Evolutionary conservation across 805 yeast species (phyloP), one percentile per base, ranked within the genome.

Genomic region (Ogataea ganodermae): DNA sequence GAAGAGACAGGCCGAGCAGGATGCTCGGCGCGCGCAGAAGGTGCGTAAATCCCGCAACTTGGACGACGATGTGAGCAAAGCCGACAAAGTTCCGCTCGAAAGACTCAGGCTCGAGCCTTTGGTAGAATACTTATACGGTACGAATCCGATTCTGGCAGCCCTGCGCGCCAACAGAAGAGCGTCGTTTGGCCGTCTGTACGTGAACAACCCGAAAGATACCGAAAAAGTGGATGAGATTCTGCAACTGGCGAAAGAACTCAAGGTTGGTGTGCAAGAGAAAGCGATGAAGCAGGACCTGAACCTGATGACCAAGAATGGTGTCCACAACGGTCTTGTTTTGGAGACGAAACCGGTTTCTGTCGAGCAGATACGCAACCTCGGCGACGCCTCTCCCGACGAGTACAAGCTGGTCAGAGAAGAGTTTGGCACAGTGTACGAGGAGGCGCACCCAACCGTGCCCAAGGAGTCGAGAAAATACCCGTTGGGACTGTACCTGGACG

Each of bases 291-390:
- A 79, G 53, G 82, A 79, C 24, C 65, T 89, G 55, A 84, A 86
- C 57, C 61, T 70, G 6, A 62, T 87, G 56, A 75, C 89, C 20
- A 72, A 77, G 23, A 78, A 82, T 56, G 91, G 83, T 6, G 88
- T 86, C 10, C 96, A 89, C 67, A 89, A 90, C 64, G 92, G 92
- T 14, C 74, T 81, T 22, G 92, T 86, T 1, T 60, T 88, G 42
- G 89, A 85, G 58, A 78, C 92, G 0, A 78, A 78, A 51, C 80
- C 82, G 6, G 57, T 84, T 1, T 52, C 65, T 42, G 57, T 70
- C 51, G 50, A 73, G 53, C 48, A 64, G 45, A 44, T 67, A 28
- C 46, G 49, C 18, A 48, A 57, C 35, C 52, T 72, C 18, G 51
- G 52, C 0, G 36, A 52, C 7, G 18, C 48, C 2, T 58, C 43